These are phyloP conservation scores for Ophidiomyces ophidiicola DNA, from an alignment of 2,329 filamentous ascomycete species.

Conservation along the genomic window DNA sequence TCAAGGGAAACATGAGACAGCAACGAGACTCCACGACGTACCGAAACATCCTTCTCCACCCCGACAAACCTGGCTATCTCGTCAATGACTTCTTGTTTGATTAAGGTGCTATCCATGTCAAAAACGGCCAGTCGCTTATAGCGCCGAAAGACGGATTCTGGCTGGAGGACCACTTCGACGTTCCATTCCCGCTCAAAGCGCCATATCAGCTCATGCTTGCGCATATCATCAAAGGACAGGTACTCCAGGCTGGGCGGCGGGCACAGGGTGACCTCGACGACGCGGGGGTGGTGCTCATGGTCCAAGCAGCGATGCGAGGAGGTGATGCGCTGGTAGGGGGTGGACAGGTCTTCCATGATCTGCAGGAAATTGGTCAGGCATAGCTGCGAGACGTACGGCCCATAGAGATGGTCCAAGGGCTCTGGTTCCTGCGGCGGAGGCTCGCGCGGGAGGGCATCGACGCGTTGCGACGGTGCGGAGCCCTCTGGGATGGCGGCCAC, in stretches of 20 bases:
- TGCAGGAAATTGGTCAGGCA: constrained; percentile 46
- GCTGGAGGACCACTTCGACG: constrained; percentile 68
- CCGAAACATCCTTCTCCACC: constrained; percentile 67
- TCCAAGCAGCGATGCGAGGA: constrained; percentile 40
- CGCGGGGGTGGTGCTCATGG: constrained; percentile 36
- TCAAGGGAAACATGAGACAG: constrained; percentile 5
- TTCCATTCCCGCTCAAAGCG: constrained; percentile 82
- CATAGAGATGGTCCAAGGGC: constrained; percentile 44
- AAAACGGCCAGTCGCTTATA: constrained; percentile 85
- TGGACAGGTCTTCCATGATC: constrained; percentile 38
- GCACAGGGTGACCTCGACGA: constrained; percentile 42
- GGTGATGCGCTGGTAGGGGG: constrained; percentile 38
- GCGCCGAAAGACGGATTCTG: constrained; percentile 59
- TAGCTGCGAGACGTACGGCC: constrained; percentile 42
- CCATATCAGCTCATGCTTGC: constrained; percentile 70
- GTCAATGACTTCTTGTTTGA: constrained; percentile 95
- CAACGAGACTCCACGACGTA: constrained; percentile 17
- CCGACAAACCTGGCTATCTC: constrained; percentile 77
- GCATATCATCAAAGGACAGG: constrained; percentile 51
- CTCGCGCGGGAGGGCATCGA: constrained; percentile 43
- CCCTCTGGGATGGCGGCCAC: constrained; percentile 33
- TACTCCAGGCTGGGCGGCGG: constrained; percentile 39
- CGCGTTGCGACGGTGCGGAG: constrained; percentile 40
- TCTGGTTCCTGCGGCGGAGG: constrained; percentile 43
- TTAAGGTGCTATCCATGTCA: constrained; percentile 97